Evolutionary conservation across 306 rosid species (phyloP).

Genomic region (Geum urbanum): DNA sequence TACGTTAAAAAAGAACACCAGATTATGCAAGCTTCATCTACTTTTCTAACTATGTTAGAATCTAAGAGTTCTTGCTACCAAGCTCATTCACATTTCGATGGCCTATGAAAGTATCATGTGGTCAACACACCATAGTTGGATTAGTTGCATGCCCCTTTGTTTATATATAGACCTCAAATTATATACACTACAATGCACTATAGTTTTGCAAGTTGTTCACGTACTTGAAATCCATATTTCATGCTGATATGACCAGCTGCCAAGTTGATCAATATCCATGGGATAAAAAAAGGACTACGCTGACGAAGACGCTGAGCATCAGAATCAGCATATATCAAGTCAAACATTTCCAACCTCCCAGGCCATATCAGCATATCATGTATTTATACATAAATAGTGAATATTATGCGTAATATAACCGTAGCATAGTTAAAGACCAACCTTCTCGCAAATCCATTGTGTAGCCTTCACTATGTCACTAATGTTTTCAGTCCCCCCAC

Average conservation of each 20-base stretch:
- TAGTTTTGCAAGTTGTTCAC: constrained; percentile 11
- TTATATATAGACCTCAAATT: not conserved
- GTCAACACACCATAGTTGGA: not conserved
- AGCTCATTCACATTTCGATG: not conserved
- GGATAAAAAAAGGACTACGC: constrained; percentile 94
- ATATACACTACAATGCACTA: constrained; percentile 1
- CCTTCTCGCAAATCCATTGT: constrained; percentile 81
- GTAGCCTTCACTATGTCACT: constrained; percentile 84
- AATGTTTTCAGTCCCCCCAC: constrained; percentile 90
- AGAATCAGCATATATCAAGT: constrained; percentile 4
- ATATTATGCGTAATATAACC: constrained; percentile 2
- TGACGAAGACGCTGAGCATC: constrained; percentile 70
- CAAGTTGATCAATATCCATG: constrained; percentile 89
- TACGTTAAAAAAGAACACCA: constrained; percentile 23
- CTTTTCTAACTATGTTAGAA: not conserved
- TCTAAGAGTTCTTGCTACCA: not conserved
- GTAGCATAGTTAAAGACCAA: constrained; percentile 25
- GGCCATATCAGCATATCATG: constrained; percentile 7
- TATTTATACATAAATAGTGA: constrained; percentile 14
- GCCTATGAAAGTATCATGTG: not conserved
- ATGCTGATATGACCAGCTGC: constrained; percentile 98
- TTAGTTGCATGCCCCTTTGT: constrained; percentile 8
- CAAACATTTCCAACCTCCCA: not conserved
- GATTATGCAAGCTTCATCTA: not conserved
- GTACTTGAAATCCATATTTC: constrained; percentile 93